These are phyloP conservation scores for Talaromyces sp. DNA, from an alignment of 2,329 filamentous ascomycete genomes.

Conservation along the genomic window DNA sequence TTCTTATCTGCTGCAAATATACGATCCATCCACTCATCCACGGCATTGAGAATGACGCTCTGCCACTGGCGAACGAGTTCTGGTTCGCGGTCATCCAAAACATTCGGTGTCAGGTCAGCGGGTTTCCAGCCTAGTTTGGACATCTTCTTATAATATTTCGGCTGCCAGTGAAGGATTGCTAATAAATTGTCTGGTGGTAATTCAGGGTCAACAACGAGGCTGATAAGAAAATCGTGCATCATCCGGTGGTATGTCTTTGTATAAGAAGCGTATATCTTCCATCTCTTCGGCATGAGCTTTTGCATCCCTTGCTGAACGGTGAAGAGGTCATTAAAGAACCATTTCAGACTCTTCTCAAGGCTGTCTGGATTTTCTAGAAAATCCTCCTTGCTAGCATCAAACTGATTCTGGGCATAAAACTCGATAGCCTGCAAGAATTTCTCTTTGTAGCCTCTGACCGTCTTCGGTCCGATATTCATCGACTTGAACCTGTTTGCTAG, in stretches of 20 bases:
- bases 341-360: constrained; percentile 82
- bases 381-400: constrained; percentile 63
- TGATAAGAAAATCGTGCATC: constrained; percentile 91
- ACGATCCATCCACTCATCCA: constrained; percentile 96
- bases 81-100: constrained; percentile 82
- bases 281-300: constrained; percentile 87
- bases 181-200: constrained; percentile 83
- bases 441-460: constrained; percentile 91
- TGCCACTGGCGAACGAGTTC: constrained; percentile 93
- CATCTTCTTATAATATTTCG: constrained; percentile 97
- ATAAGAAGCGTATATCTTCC: constrained; percentile 91
- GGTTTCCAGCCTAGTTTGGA: constrained; percentile 74
- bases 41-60: constrained; percentile 86
- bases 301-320: constrained; percentile 92
- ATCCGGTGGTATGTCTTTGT: constrained; percentile 83
- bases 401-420: constrained; percentile 66
- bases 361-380: constrained; percentile 79
- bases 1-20: constrained; percentile 79
- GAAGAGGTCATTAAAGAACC: constrained; percentile 98
- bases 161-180: constrained; percentile 88
- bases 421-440: constrained; percentile 83
- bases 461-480: constrained; percentile 88
- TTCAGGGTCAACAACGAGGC: constrained; percentile 75
- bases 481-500: constrained; percentile 90
- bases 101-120: constrained; percentile 73